A percentile compares a stretch with the other conserved stretches of the same genome.
These are phyloP conservation scores for Solanum etuberosum DNA, from an alignment of 257 asterid genomes.

Conservation along the genomic window DNA sequence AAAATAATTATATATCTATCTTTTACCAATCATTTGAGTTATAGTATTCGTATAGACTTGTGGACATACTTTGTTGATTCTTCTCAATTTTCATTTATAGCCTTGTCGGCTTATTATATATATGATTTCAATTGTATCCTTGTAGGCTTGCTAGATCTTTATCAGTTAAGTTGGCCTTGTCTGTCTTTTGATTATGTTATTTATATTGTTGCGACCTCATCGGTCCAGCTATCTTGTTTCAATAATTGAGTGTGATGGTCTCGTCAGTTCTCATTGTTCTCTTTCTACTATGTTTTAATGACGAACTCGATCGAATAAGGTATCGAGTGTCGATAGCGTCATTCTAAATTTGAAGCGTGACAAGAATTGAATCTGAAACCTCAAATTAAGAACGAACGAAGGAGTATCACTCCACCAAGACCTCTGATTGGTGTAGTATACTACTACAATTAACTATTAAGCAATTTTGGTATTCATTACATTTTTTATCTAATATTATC, in stretches of 20 bases:
- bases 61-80: background rate
- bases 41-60: too few species aligned
- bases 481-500: background rate
- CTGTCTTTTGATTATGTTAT: background rate
- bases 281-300: background rate
- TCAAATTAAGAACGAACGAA: background rate
- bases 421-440: background rate
- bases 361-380: accelerated
- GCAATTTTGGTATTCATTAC: background rate
- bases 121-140: too few species aligned
- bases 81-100: too few species aligned
- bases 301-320: too few species aligned
- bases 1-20: background rate
- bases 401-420: background rate
- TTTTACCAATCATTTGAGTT: too few species aligned
- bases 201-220: background rate
- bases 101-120: too few species aligned
- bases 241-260: background rate
- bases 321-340: background rate
- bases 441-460: background rate
- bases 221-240: background rate
- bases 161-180: background rate
- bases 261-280: too few species aligned
- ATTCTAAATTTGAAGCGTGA: too few species aligned
- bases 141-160: background rate